phyloP scores from a whole-genome alignment of 805 yeast species.

The Metahyphopichia silvanorum region DNA sequence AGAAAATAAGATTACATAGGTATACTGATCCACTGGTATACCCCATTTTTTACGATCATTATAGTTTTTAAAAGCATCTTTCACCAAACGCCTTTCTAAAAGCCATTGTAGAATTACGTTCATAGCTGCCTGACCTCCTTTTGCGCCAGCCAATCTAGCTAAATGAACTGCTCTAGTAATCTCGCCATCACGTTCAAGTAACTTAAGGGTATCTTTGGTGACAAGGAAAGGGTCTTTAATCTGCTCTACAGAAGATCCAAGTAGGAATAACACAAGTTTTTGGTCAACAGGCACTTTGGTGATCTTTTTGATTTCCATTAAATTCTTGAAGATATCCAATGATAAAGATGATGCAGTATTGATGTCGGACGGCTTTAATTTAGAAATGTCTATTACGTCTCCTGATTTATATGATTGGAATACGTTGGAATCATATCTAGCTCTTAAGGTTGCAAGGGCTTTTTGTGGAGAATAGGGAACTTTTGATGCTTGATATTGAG shows the following conservation, averaged over 20 bases:
- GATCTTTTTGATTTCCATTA: conserved; percentile 21
- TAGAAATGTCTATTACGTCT: conserved; percentile 17
- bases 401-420: conserved; percentile 22
- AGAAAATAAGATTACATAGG: conserved; percentile 31
- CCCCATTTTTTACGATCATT: conserved; percentile 62
- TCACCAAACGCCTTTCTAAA: conserved; percentile 38
- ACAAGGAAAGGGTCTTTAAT: conserved; percentile 57
- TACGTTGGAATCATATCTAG: conserved; percentile 25
- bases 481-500: not conserved
- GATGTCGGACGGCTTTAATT: conserved; percentile 21
- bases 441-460: conserved; percentile 24
- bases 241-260: conserved; percentile 60
- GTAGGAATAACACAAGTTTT: conserved; percentile 47
- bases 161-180: conserved; percentile 51
- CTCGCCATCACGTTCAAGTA: conserved; percentile 47
- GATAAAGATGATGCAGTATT: conserved; percentile 16
- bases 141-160: conserved; percentile 42
- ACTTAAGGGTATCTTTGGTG: conserved; percentile 49
- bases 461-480: conserved; percentile 9
- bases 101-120: conserved; percentile 57
- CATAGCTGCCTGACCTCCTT: conserved; percentile 57
- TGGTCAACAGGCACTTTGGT: conserved; percentile 34
- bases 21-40: conserved; percentile 48
- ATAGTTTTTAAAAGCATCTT: conserved; percentile 48
- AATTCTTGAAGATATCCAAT: conserved; percentile 23